phyloP scores from a whole-genome alignment of 805 yeast genomes.

The Kuraishia piskuri region DNA sequence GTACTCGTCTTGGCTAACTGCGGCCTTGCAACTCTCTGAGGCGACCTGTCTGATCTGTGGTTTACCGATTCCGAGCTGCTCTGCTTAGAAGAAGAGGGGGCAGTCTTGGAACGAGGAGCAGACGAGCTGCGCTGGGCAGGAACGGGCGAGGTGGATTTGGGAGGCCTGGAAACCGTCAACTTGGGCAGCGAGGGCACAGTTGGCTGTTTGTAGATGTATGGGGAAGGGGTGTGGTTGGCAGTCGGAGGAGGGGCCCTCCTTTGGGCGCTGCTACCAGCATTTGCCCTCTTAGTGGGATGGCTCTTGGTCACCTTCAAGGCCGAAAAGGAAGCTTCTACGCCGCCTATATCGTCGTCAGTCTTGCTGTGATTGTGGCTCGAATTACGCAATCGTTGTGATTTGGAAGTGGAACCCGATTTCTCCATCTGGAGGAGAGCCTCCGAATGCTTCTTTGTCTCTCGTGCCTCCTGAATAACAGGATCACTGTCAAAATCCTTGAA shows the following conservation, averaged over 20 bases:
- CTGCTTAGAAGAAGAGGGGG: not conserved
- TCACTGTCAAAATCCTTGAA: slow-evolving; percentile 8
- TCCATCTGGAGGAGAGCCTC: slow-evolving; percentile 20
- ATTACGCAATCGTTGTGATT: slow-evolving; percentile 8
- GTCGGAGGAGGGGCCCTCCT: not conserved
- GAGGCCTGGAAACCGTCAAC: slow-evolving; percentile 1
- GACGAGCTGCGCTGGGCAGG: slow-evolving; percentile 2
- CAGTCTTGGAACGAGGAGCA: not conserved
- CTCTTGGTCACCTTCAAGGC: slow-evolving; percentile 9
- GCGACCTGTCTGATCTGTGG: not conserved
- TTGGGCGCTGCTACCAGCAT: not conserved
- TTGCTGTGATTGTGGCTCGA: not conserved
- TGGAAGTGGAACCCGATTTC: slow-evolving; percentile 14
- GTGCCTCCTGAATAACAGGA: slow-evolving; percentile 10
- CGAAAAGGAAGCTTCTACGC: slow-evolving; percentile 1
- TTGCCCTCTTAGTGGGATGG: not conserved
- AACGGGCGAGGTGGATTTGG: not conserved
- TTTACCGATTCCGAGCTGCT: slow-evolving; percentile 1
- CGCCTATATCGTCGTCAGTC: slow-evolving; percentile 1
- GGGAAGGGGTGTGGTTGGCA: slow-evolving; percentile 3
- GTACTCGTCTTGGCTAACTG: not conserved
- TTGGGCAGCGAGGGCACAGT: slow-evolving; percentile 6
- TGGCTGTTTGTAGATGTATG: slow-evolving; percentile 9
- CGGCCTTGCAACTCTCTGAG: not conserved
- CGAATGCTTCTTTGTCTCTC: slow-evolving; percentile 13